Evolutionary conservation across 208 protist genomes (phyloP).

Genomic region (Leishmania arabica): DNA sequence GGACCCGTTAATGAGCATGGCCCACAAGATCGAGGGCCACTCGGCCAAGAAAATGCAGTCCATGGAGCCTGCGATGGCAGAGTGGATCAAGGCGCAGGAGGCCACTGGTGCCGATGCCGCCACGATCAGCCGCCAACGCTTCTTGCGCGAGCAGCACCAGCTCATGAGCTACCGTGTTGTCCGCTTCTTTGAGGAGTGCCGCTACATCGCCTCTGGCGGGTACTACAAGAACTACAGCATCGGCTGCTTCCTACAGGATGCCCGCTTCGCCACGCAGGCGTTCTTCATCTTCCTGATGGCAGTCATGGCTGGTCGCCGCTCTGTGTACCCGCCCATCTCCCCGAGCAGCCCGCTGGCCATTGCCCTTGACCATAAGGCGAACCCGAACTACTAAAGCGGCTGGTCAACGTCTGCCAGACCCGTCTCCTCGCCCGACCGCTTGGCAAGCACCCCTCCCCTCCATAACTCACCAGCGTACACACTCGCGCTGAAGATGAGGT

Average conservation of each 20-base stretch:
- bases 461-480: not conserved
- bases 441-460: conserved; percentile 1
- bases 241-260: conserved; percentile 54
- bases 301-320: conserved; percentile 64
- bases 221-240: conserved; percentile 78
- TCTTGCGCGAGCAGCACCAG: conserved; percentile 67
- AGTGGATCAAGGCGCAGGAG: conserved; percentile 52
- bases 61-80: conserved; percentile 42
- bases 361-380: conserved; percentile 76
- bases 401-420: not conserved
- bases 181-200: conserved; percentile 74
- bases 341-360: conserved; percentile 73
- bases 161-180: conserved; percentile 83
- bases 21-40: conserved; percentile 62
- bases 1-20: conserved; percentile 53
- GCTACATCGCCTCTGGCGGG: conserved; percentile 63
- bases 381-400: conserved; percentile 83
- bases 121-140: conserved; percentile 56
- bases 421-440: not conserved
- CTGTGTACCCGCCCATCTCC: conserved; percentile 78
- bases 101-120: conserved; percentile 73
- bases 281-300: conserved; percentile 71
- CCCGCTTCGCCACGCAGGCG: conserved; percentile 68
- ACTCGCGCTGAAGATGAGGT: not conserved
- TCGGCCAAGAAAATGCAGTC: conserved; percentile 51